Conservation (phyloP, 352 stramenopile genomes). For the Phytopythium mirpurense region DNA sequence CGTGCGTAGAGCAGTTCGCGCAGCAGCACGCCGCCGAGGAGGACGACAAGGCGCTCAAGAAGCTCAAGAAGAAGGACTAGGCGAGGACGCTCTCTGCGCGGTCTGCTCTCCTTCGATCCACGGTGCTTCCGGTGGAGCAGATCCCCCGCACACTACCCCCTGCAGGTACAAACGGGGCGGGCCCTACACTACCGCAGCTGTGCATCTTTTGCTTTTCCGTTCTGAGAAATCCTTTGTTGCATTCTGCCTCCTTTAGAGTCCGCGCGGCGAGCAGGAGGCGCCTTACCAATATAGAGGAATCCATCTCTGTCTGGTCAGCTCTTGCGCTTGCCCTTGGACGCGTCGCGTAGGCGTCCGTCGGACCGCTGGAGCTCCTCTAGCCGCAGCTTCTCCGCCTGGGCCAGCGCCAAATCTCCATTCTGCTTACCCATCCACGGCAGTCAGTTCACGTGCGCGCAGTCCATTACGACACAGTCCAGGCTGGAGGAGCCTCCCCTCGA, state of each 20-base stretch:
- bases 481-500: neutral
- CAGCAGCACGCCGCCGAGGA: slow-evolving; percentile 86
- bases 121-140: too few relatives aligned
- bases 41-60: slow-evolving; percentile 85
- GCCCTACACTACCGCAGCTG: neutral
- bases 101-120: too few relatives aligned
- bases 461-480: neutral
- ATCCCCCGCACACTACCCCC: too few relatives aligned
- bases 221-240: too few relatives aligned
- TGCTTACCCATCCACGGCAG: slow-evolving; percentile 7
- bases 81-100: too few relatives aligned
- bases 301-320: neutral
- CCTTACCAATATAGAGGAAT: slow-evolving; percentile 8
- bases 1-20: slow-evolving; percentile 89
- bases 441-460: neutral
- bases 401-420: slow-evolving; percentile 46
- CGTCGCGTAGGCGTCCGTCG: slow-evolving; percentile 40
- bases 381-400: slow-evolving; percentile 60
- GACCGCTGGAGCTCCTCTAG: slow-evolving; percentile 64
- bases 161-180: too few relatives aligned
- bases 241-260: neutral
- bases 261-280: neutral
- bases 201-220: neutral
- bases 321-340: slow-evolving; percentile 6
- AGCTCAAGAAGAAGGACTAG: slow-evolving; percentile 30